Conservation (phyloP, 306 rosid species). For the Astragalus glycyphyllos region DNA sequence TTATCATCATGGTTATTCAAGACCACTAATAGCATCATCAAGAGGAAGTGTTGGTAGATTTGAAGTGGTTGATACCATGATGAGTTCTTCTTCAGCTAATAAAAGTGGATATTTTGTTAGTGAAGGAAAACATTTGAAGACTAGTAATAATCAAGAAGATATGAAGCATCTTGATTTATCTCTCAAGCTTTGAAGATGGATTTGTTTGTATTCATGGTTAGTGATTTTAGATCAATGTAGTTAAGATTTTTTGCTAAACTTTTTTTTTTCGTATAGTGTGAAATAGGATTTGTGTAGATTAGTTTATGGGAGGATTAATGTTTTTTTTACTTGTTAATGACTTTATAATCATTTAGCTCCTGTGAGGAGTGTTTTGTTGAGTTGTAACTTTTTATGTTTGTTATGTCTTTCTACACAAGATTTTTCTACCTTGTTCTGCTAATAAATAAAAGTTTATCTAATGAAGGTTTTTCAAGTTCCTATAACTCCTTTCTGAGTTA, state of each 20-base stretch:
- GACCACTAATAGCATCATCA: constrained; percentile 48
- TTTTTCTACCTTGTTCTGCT: constrained; percentile 13
- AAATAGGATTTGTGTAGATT: constrained; percentile 49
- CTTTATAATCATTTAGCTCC: constrained; percentile 41
- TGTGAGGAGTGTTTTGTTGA: constrained; percentile 38
- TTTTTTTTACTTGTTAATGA: constrained; percentile 38
- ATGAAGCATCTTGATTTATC: constrained; percentile 71
- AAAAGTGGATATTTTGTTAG: constrained; percentile 46
- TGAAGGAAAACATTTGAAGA: constrained; percentile 46
- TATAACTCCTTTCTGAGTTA: constrained; percentile 26
- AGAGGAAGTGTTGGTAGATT: constrained; percentile 61
- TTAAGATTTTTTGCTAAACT: constrained; percentile 38
- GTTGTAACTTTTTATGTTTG: constrained; percentile 37
- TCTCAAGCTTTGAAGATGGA: constrained; percentile 60
- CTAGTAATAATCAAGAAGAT: constrained; percentile 54
- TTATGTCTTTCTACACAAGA: constrained; percentile 26
- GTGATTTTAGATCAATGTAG: constrained; percentile 29
- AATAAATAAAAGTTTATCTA: constrained; percentile 25
- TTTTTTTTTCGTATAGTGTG: constrained; percentile 33
- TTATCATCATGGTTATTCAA: constrained; percentile 50
- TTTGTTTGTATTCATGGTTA: constrained; percentile 12
- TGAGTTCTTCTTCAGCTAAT: constrained; percentile 45
- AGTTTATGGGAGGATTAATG: constrained; percentile 37
- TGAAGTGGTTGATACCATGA: constrained; percentile 40
- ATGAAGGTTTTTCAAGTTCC: constrained; percentile 4